Conservation (phyloP, 495 filamentous ascomycete genomes). For the Amorphotheca resinae region DNA sequence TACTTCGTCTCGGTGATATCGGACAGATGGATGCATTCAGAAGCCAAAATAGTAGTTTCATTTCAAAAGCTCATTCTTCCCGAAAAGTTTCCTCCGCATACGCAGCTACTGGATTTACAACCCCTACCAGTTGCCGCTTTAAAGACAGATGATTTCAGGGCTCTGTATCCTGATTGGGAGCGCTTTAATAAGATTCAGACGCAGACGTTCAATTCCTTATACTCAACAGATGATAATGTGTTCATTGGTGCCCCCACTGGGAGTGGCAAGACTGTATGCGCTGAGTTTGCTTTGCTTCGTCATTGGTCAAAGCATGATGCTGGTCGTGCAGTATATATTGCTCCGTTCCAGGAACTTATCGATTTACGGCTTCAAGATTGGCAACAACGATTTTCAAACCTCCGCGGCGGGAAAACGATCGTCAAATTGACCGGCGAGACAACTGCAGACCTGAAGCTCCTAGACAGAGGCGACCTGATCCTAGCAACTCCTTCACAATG, state of each 20-base stretch:
- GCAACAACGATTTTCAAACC: constrained; percentile 56
- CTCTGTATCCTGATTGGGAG: constrained; percentile 73
- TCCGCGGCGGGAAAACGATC: constrained; percentile 81
- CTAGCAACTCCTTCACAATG: constrained; percentile 88
- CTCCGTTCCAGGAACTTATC: constrained; percentile 90
- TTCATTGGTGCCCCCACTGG: constrained; percentile 83
- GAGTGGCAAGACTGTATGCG: constrained; percentile 93
- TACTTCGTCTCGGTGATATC: constrained; percentile 94
- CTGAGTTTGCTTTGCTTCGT: constrained; percentile 80
- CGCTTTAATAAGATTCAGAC: constrained; percentile 97
- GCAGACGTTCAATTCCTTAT: constrained; percentile 89
- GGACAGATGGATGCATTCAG: constrained; percentile 96
- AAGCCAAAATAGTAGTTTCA: constrained; percentile 83
- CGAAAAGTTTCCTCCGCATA: constrained; percentile 91
- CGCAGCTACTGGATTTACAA: constrained; percentile 78
- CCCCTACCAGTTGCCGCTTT: constrained; percentile 77
- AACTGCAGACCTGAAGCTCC: constrained; percentile 76
- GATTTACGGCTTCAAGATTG: constrained; percentile 72
- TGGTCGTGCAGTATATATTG: constrained; percentile 85
- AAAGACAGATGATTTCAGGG: constrained; percentile 71
- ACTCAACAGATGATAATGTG: constrained; percentile 81
- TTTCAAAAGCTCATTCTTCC: constrained; percentile 92
- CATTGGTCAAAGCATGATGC: constrained; percentile 68
- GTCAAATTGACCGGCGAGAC: constrained; percentile 92
- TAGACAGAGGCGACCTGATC: constrained; percentile 82